Evolutionary conservation across 164 flowering plant genomes (phyloP).

Genomic region (Tetrastigma voinierianum): DNA sequence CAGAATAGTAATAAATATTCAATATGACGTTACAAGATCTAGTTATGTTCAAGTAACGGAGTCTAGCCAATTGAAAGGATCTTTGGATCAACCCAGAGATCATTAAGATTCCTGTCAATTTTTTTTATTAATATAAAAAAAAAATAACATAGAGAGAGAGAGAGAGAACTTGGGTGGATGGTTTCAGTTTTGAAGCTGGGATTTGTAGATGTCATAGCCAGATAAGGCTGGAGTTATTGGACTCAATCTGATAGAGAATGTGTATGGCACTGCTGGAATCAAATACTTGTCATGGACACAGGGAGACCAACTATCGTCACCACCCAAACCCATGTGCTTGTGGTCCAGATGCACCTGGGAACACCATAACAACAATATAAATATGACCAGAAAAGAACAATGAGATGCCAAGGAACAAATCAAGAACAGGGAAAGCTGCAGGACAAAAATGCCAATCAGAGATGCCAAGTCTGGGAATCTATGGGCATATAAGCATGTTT

Average conservation of each 20-base stretch:
- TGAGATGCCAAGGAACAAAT: not conserved
- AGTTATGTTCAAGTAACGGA: too few species aligned
- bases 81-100: too few species aligned
- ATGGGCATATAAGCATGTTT: too few species aligned
- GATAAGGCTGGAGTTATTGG: conserved; percentile 53
- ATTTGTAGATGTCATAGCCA: conserved; percentile 46
- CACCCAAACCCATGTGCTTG: conserved; percentile 98
- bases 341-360: conserved; percentile 96
- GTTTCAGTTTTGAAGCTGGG: conserved; percentile 37
- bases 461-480: too few species aligned
- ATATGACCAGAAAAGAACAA: not conserved
- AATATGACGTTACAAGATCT: too few species aligned
- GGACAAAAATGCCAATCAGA: not conserved
- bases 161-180: not conserved
- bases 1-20: too few species aligned
- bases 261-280: conserved; percentile 73
- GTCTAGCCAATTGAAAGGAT: too few species aligned
- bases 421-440: not conserved
- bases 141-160: too few species aligned
- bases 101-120: too few species aligned
- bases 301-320: conserved; percentile 99
- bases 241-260: conserved; percentile 67
- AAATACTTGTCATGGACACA: conserved; percentile 76
- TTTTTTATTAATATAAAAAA: too few species aligned
- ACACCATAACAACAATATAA: conserved; percentile 3